Evolutionary conservation across 2,329 filamentous ascomycete genomes (phyloP), one percentile per base, ranked within the genome.

Genomic region (Fusarium sp.): DNA sequence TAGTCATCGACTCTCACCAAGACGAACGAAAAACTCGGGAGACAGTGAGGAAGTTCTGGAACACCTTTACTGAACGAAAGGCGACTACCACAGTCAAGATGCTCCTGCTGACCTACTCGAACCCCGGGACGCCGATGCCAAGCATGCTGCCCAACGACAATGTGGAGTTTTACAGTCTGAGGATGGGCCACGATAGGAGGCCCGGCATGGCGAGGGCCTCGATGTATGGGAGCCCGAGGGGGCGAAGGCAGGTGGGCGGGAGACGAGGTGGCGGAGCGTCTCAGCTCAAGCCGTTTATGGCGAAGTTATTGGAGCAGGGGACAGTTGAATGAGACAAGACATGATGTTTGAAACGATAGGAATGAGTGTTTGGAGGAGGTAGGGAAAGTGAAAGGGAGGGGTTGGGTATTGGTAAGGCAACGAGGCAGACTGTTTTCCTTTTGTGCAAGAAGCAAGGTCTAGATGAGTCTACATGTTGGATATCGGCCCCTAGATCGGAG

Each of bases 221-320:
- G 6, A 65, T 70, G 59, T 58, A 59, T 13, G 68, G 45, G 6
- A 60, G 59, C 33, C 22, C 16, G 18, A 56, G 45, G 59, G 66
- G 52, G 10, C 35, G 38, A 16, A 59, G 59, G 29, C 58, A 60
- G 38, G 10, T 31, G 27, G 14, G 59, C 18, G 57, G 52, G 18
- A 69, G 66, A 42, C 59, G 62, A n/a, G 69, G 63, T 18, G 65
- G 57, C 2, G 68, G 62, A 20, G 66, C 69, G n/a, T 66, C 62
- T 20, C 62, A 66, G 42, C 54, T 71, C 29, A 65, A 57, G 35
- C 66, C 62, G 18, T 71, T 71, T 14, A 40, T 71, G 40, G 31
- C 64, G 36, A 60, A 65, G 62, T 13, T 71, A 20, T 54, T 65
- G 35, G 66, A 69, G 6, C 11, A 47, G 14, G 52, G 57, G 22